Evolutionary conservation across 2,329 filamentous ascomycete species (phyloP), one percentile per base, ranked within the genome.

Genomic region (Xylaria sp.): DNA sequence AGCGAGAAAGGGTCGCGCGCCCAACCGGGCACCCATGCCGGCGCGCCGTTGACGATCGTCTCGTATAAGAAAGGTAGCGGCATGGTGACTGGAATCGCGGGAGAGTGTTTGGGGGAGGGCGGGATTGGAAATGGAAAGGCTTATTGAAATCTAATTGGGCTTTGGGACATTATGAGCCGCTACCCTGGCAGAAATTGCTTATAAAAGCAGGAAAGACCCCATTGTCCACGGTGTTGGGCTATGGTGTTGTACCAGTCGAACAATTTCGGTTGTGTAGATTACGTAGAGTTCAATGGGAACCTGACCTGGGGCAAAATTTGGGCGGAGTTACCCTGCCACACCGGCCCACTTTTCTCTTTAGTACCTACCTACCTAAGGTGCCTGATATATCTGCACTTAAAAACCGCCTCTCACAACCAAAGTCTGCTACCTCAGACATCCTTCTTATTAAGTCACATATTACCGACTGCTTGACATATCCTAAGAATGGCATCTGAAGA

Each of bases 51-150:
- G 67, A 80, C 74, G 69, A 84, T 72, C 54, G 83, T 68, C 69
- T 81, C 79, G 72, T 82, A 79, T 65, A 87, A 61, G 71, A 87
- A 84, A 20, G 84, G 83, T 67, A 89, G 72, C 79, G 65, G 63
- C 44, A 64, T 68, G 59, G 63, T 61, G 50, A 60, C 65, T 25
- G 17, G 44, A 31, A 59, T 5, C 6, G 27, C 13, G 59, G 54
- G 42, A 27, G 54, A 51, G 39, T 13, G 6, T 44, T 22, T 51
- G 2, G 45, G 38, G 57, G 49, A 45, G 22, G 15, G 7, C 44
- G 25, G 33, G 27, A 39, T 39, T 5, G 2, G 33, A 33, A 39
- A 47, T 5, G 2, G 17, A 36, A 3, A 5, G 5, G 33, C 0
- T 13, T 36, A 1, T 56, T 55, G 31, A 44, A 2, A 36, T 5